Percentiles rank a stretch among this genome's conserved stretches.
These are phyloP conservation scores for Hypoxylon lenormandii DNA, from an alignment of 495 filamentous ascomycete genomes.

Conservation along the genomic window DNA sequence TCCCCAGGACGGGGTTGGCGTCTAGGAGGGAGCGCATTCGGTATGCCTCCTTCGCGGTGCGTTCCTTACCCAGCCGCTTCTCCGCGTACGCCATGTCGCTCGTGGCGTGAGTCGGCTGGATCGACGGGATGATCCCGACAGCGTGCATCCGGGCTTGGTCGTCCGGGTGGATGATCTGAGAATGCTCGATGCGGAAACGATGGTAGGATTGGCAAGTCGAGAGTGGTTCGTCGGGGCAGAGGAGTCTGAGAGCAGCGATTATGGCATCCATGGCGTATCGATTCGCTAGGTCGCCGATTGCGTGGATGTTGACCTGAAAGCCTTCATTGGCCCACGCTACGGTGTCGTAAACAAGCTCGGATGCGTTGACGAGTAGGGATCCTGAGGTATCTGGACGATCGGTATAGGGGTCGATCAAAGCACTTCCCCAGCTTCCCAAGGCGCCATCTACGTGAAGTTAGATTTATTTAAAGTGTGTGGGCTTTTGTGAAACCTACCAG, in stretches of 20 bases:
- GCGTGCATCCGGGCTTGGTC: constrained; percentile 67
- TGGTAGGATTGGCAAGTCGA: constrained; percentile 59
- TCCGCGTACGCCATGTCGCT: constrained; percentile 72
- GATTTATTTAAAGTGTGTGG: constrained; percentile 8
- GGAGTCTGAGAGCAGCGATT: constrained; percentile 55
- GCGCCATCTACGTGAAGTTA: constrained; percentile 66
- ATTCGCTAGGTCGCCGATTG: constrained; percentile 74
- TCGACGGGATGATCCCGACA: constrained; percentile 71
- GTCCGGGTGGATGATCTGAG: constrained; percentile 72
- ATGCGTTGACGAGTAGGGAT: constrained; percentile 70
- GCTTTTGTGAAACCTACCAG: constrained; percentile 54
- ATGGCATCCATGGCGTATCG: constrained; percentile 69
- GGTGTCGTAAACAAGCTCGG: constrained; percentile 61
- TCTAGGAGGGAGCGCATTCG: constrained; percentile 67
- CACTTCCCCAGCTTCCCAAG: constrained; percentile 72
- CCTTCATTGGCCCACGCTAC: constrained; percentile 62
- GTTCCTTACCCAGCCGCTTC: constrained; percentile 63
- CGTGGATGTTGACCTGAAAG: constrained; percentile 72
- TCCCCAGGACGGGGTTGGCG: constrained; percentile 65
- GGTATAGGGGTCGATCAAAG: constrained; percentile 70
- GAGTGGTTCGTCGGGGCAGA: constrained; percentile 59
- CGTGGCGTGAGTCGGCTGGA: constrained; percentile 76
- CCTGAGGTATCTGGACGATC: constrained; percentile 68
- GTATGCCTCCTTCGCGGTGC: constrained; percentile 66
- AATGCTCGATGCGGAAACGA: constrained; percentile 73